Percentiles rank a stretch among this genome's conserved stretches.
Evolutionary conservation across 371 early-diverging fungal genomes (phyloP).

Genomic region (Saksenaea vasiformis): DNA sequence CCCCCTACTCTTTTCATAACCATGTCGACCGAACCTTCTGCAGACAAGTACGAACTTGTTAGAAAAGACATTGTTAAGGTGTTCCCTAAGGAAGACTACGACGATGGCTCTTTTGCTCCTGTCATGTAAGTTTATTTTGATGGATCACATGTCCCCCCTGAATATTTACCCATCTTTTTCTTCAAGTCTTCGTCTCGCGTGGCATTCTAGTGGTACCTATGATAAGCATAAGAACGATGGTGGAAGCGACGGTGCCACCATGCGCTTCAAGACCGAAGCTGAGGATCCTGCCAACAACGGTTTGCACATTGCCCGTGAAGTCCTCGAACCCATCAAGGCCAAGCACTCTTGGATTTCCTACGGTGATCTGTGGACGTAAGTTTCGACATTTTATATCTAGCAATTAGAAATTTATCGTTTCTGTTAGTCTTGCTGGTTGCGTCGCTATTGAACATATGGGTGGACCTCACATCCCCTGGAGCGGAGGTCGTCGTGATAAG

Average conservation of each 20-base stretch:
- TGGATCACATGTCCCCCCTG: background rate
- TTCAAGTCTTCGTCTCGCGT: slow-evolving; percentile 72
- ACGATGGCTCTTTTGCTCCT: slow-evolving; percentile 85
- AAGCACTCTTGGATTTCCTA: slow-evolving; percentile 85
- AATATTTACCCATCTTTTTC: background rate
- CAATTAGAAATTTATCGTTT: slow-evolving; percentile 46
- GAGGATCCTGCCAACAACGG: slow-evolving; percentile 83
- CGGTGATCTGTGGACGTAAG: slow-evolving; percentile 86
- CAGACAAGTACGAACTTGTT: slow-evolving; percentile 52
- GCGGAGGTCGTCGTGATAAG: slow-evolving; percentile 78
- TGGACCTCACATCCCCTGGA: slow-evolving; percentile 80
- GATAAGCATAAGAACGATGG: slow-evolving; percentile 70
- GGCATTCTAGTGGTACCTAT: slow-evolving; percentile 88
- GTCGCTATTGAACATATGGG: slow-evolving; percentile 83
- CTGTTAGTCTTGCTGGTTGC: slow-evolving; percentile 72
- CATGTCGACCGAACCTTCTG: slow-evolving; percentile 47
- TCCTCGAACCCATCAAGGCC: slow-evolving; percentile 83
- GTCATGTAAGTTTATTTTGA: slow-evolving; percentile 54
- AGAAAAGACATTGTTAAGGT: slow-evolving; percentile 62
- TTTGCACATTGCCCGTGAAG: slow-evolving; percentile 75
- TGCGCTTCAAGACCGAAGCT: slow-evolving; percentile 70
- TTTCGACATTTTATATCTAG: slow-evolving; percentile 21
- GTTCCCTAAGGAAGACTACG: slow-evolving; percentile 68
- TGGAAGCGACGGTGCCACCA: slow-evolving; percentile 84
- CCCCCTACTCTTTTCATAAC: slow-evolving; percentile 7